Percentiles rank a stretch among this genome's conserved stretches.
Evolutionary conservation across 2,329 filamentous ascomycete genomes (phyloP).

Genomic region (Coleophoma eucalyptorum): DNA sequence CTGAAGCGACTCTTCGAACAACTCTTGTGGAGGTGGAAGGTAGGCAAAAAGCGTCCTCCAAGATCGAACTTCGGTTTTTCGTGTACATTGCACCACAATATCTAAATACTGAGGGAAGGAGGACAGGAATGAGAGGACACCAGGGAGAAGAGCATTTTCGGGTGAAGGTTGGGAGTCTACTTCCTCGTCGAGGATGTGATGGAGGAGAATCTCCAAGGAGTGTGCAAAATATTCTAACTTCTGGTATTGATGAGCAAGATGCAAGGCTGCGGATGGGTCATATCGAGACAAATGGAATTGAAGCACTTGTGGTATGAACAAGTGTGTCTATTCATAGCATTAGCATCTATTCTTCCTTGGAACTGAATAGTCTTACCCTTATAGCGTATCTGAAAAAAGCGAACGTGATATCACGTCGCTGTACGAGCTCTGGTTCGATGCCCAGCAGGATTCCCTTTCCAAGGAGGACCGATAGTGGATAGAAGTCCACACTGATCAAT

Average conservation of each 20-base stretch:
- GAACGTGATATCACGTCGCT: slow-evolving; percentile 87
- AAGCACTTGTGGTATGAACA: slow-evolving; percentile 87
- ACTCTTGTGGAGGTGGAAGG: slow-evolving; percentile 80
- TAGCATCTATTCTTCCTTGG: slow-evolving; percentile 3
- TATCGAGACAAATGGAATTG: slow-evolving; percentile 73
- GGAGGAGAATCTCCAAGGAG: slow-evolving; percentile 85
- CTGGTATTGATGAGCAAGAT: slow-evolving; percentile 80
- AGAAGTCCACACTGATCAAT: slow-evolving; percentile 86
- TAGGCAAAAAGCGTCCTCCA: slow-evolving; percentile 94
- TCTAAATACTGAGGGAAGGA: slow-evolving; percentile 86
- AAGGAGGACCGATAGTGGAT: slow-evolving; percentile 83
- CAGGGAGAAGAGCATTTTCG: slow-evolving; percentile 60
- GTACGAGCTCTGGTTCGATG: slow-evolving; percentile 88
- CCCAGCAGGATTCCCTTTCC: slow-evolving; percentile 88
- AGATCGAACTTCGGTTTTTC: slow-evolving; percentile 92
- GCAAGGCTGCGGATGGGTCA: slow-evolving; percentile 75
- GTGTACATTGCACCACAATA: slow-evolving; percentile 92
- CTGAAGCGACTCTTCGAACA: slow-evolving; percentile 89
- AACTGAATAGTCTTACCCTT: slow-evolving; percentile 55
- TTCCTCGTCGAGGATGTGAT: slow-evolving; percentile 91
- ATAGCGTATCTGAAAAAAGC: slow-evolving; percentile 86
- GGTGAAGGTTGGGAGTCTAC: slow-evolving; percentile 69
- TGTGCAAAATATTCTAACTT: slow-evolving; percentile 89
- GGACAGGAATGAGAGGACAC: slow-evolving; percentile 61
- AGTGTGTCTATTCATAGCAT: slow-evolving; percentile 62